Conservation (phyloP, 768 basidiomycete species). For the Mycena alexandri region DNA sequence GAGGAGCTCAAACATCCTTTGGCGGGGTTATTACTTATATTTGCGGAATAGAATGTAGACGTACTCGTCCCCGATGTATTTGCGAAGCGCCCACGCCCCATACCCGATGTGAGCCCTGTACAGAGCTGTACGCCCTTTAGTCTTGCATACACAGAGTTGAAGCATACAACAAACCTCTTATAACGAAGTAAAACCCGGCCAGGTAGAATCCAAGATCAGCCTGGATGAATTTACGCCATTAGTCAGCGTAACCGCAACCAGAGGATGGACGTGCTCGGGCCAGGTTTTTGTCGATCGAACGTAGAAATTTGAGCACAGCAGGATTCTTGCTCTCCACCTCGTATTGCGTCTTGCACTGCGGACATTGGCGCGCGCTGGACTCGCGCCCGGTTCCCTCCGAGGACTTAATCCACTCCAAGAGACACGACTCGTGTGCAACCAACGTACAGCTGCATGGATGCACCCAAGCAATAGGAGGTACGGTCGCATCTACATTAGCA, state of each 20-base stretch:
- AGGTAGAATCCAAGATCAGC: conserved; percentile 62
- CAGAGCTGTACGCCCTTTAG: conserved; percentile 45
- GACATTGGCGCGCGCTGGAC: conserved; percentile 81
- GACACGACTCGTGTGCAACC: conserved; percentile 83
- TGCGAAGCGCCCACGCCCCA: conserved; percentile 77
- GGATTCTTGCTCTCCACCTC: conserved; percentile 78
- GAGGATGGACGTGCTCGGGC: conserved; percentile 54
- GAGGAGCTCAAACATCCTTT: conserved; percentile 72
- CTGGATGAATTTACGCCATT: neutral
- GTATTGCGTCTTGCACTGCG: conserved; percentile 78
- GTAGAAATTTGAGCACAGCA: conserved; percentile 60
- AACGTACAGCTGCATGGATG: conserved; percentile 88
- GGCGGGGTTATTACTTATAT: neutral
- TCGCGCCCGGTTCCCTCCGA: conserved; percentile 71
- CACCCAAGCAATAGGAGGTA: conserved; percentile 71
- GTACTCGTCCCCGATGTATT: conserved; percentile 79
- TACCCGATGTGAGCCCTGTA: conserved; percentile 71
- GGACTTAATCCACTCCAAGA: conserved; percentile 83
- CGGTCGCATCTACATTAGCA: conserved; percentile 50
- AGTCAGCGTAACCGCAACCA: too few relatives aligned
- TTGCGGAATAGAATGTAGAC: conserved; percentile 31
- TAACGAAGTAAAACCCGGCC: conserved; percentile 64
- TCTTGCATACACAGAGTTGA: neutral
- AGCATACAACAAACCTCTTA: conserved; percentile 65
- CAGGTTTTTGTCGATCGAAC: conserved; percentile 64